phyloP scores from a whole-genome alignment of 345 rosid genomes.

The Aquilaria yunnanensis region DNA sequence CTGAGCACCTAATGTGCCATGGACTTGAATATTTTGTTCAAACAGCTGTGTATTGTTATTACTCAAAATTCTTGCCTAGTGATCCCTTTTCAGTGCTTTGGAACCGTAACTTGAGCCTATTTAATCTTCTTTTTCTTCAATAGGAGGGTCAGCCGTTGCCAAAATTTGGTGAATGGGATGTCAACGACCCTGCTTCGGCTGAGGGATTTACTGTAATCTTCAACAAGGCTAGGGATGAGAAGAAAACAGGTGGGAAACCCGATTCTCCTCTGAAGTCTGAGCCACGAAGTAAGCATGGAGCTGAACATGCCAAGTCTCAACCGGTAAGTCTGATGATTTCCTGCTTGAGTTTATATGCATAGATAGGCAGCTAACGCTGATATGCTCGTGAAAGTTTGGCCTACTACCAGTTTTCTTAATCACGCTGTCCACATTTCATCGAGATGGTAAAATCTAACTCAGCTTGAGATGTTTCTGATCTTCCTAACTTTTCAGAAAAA shows the following conservation, averaged over 20 bases:
- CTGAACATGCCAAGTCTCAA: too few species aligned
- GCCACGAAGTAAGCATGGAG: constrained; percentile 3
- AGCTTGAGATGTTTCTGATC: too few species aligned
- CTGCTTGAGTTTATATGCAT: neutral
- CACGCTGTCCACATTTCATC: neutral
- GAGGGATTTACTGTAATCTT: constrained; percentile 95
- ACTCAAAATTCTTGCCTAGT: neutral
- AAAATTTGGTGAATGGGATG: constrained; percentile 98
- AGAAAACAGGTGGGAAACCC: constrained; percentile 70
- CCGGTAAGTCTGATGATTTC: neutral
- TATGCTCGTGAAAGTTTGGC: too few species aligned
- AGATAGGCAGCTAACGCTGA: too few species aligned
- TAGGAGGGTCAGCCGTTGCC: constrained; percentile 88
- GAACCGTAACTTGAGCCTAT: constrained; percentile 5
- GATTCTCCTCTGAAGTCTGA: constrained; percentile 47
- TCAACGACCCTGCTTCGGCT: constrained; percentile 85
- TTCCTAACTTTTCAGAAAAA: constrained; percentile 48
- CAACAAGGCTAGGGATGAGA: constrained; percentile 92
- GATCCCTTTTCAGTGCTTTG: neutral
- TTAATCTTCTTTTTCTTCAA: constrained; percentile 8
- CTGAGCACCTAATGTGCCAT: neutral
- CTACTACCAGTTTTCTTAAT: too few species aligned
- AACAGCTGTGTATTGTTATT: too few species aligned
- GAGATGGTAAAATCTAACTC: too few species aligned
- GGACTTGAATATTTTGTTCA: neutral